phyloP scores from a whole-genome alignment of 2,329 filamentous ascomycete genomes.

The Fusarium oxysporum region DNA sequence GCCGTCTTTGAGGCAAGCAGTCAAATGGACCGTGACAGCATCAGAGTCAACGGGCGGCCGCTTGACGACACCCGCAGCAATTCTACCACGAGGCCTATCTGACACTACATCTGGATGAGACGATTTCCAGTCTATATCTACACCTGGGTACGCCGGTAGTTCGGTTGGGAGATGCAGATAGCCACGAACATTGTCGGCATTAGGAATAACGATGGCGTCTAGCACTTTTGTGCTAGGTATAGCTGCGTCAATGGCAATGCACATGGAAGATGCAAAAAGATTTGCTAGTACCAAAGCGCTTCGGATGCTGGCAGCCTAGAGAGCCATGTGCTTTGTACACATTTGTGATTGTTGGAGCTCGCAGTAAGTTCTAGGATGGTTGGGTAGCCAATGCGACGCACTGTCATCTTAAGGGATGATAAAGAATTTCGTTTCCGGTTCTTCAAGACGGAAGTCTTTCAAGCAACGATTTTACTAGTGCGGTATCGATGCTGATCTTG shows the following conservation, averaged over 20 bases:
- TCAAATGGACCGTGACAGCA: not conserved
- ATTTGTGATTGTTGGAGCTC: accelerated
- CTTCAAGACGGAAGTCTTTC: not conserved
- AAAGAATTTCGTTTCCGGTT: not conserved
- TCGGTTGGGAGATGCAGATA: not conserved
- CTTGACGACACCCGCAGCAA: not conserved
- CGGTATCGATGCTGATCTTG: not conserved
- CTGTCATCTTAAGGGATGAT: not conserved
- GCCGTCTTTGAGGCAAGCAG: not conserved
- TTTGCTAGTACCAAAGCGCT: not conserved
- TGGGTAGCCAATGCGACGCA: accelerated
- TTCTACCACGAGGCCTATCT: not conserved
- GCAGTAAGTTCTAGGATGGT: accelerated
- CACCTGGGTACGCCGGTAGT: not conserved
- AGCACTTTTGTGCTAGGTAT: not conserved
- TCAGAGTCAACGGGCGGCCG: not conserved
- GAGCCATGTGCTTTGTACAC: not conserved
- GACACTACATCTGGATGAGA: not conserved
- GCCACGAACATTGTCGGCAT: not conserved
- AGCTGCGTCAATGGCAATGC: not conserved
- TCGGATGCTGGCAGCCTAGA: accelerated
- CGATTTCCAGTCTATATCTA: not conserved
- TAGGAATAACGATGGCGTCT: not conserved
- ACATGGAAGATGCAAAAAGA: accelerated
- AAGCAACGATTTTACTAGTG: not conserved